Conservation (phyloP, 208 protist species). For the Angomonas deanei region DNA sequence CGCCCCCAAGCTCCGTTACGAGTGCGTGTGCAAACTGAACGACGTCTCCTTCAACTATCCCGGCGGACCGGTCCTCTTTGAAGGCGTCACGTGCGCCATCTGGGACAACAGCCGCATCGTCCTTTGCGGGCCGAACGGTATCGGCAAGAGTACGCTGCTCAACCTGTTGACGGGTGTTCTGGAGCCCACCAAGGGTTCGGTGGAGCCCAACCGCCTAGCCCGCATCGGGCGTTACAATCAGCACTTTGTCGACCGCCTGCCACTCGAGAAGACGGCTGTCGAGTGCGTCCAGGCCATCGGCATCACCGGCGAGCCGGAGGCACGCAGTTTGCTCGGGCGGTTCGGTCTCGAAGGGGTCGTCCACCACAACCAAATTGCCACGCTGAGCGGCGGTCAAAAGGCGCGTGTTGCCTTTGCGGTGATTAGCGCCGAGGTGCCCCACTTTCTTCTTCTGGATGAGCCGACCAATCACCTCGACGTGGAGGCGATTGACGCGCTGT, state of each 20-base stretch:
- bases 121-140: slow-evolving; percentile 88
- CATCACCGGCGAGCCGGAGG: slow-evolving; percentile 72
- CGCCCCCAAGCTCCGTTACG: slow-evolving; percentile 72
- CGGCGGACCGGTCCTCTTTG: slow-evolving; percentile 58
- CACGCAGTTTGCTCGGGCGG: slow-evolving; percentile 74
- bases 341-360: slow-evolving; percentile 86
- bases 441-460: slow-evolving; percentile 95
- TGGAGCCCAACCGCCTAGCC: slow-evolving; percentile 77
- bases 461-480: slow-evolving; percentile 93
- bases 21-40: slow-evolving; percentile 78
- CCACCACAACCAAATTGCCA: slow-evolving; percentile 88
- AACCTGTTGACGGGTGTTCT: slow-evolving; percentile 87
- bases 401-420: slow-evolving; percentile 90
- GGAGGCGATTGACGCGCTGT: slow-evolving; percentile 88
- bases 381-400: slow-evolving; percentile 93
- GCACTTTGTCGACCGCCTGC: slow-evolving; percentile 92
- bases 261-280: slow-evolving; percentile 84
- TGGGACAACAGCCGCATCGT: slow-evolving; percentile 89
- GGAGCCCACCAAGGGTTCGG: slow-evolving; percentile 58
- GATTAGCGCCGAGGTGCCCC: slow-evolving; percentile 86
- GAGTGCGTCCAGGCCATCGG: slow-evolving; percentile 80
- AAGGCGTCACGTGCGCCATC: slow-evolving; percentile 73
- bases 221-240: slow-evolving; percentile 89
- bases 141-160: slow-evolving; percentile 91
- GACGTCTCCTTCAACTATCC: slow-evolving; percentile 85